These are phyloP conservation scores for Lipomyces starkeyi DNA, from an alignment of 805 yeast genomes.

Conservation along the genomic window DNA sequence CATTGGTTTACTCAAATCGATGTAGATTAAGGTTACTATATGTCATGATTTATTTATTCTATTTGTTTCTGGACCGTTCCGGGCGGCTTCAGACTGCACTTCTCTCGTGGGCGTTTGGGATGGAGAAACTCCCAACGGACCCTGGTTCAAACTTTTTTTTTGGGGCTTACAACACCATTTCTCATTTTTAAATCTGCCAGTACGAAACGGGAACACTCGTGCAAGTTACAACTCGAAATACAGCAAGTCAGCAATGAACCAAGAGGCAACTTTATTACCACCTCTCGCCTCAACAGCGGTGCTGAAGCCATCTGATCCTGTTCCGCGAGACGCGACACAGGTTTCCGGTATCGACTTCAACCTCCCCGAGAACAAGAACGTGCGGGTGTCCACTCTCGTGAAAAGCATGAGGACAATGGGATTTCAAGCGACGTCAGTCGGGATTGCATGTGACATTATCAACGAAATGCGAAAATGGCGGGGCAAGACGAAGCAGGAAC, in stretches of 20 bases:
- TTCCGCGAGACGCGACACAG: conserved; percentile 76
- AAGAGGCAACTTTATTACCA: conserved; percentile 14
- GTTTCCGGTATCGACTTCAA: conserved; percentile 93
- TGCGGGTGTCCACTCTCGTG: conserved; percentile 79
- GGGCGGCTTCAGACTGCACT: too few species aligned
- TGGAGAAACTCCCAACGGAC: background rate
- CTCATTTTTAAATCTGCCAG: background rate
- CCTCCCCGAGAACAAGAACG: conserved; percentile 71
- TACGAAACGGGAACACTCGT: background rate
- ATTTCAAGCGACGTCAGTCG: conserved; percentile 88
- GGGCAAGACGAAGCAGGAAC: conserved; percentile 57
- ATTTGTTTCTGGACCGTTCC: too few species aligned
- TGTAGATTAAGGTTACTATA: too few species aligned
- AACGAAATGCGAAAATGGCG: conserved; percentile 93
- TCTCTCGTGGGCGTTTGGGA: too few species aligned
- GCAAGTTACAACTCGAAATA: background rate
- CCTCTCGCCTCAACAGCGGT: conserved; percentile 86
- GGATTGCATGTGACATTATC: conserved; percentile 89
- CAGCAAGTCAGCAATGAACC: background rate
- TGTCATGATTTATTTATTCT: conserved; percentile 46
- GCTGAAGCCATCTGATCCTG: conserved; percentile 80
- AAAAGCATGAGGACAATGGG: conserved; percentile 93
- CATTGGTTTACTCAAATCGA: too few species aligned
- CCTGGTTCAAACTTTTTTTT: background rate
- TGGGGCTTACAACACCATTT: background rate